A percentile compares a stretch with the other conserved stretches of the same genome.
Conservation (phyloP, 2,329 filamentous ascomycete species). For the Calonectria henricotiae region DNA sequence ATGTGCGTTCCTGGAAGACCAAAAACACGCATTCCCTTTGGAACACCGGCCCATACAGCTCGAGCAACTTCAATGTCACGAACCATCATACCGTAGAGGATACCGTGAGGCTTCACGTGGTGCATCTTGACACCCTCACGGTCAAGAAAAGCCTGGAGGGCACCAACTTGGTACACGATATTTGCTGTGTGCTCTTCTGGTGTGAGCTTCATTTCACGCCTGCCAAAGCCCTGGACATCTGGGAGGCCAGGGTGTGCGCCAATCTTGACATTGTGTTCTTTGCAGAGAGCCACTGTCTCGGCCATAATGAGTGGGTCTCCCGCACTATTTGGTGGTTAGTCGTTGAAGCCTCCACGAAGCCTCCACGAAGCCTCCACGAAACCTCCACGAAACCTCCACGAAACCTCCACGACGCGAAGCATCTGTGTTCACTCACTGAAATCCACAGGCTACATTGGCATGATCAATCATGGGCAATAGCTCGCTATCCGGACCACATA, state of each 20-base stretch:
- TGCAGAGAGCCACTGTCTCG: constrained; percentile 40
- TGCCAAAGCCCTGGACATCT: constrained; percentile 44
- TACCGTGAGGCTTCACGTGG: constrained; percentile 48
- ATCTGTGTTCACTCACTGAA: constrained; percentile 58
- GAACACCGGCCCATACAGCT: constrained; percentile 50
- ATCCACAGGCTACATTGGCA: constrained; percentile 74
- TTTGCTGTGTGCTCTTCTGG: constrained; percentile 42
- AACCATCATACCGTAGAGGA: constrained; percentile 53
- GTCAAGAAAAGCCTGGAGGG: constrained; percentile 38
- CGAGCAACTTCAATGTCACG: constrained; percentile 48
- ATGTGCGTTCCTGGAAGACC: constrained; percentile 51
- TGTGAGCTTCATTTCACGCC: constrained; percentile 44
- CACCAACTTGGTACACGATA: constrained; percentile 43
- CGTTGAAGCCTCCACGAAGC: background rate
- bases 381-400: background rate
- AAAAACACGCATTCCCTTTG: constrained; percentile 49
- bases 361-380: too few species aligned
- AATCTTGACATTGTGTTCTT: constrained; percentile 39
- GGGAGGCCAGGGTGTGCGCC: constrained; percentile 43
- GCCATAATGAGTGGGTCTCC: constrained; percentile 45
- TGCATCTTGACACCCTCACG: constrained; percentile 42
- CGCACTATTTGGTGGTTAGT: constrained; percentile 23
- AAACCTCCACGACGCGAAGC: too few species aligned
- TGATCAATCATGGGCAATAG: constrained; percentile 74
- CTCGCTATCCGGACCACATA: constrained; percentile 71